Conservation (phyloP, 2,329 filamentous ascomycete species). For the Hortaea sp. region DNA sequence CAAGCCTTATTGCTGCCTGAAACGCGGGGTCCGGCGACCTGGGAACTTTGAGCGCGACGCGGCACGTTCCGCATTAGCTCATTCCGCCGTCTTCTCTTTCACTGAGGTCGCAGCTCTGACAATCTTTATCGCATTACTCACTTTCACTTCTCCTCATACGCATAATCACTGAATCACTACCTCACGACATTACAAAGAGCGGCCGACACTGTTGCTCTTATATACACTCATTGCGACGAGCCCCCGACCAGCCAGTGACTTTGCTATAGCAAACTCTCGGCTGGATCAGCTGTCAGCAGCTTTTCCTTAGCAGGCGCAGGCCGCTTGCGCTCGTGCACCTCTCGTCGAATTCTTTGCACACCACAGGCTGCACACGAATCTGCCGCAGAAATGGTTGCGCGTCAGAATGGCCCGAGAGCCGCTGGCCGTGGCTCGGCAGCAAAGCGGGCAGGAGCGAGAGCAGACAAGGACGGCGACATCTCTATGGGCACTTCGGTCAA, state of each 20-base stretch:
- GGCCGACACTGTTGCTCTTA: background rate
- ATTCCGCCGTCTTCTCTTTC: background rate
- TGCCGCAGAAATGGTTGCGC: conserved; percentile 8
- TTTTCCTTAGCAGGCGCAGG: background rate
- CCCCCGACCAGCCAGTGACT: background rate
- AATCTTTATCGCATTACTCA: background rate
- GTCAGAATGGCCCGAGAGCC: conserved; percentile 6
- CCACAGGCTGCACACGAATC: background rate
- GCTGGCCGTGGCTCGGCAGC: conserved; percentile 12
- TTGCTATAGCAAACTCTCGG: background rate
- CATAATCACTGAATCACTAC: background rate
- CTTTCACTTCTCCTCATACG: background rate
- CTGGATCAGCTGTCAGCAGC: background rate
- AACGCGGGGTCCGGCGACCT: background rate
- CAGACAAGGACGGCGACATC: conserved; percentile 53
- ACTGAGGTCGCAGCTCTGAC: background rate
- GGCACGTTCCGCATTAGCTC: background rate
- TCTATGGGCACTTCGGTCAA: conserved; percentile 43
- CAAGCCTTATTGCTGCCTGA: background rate
- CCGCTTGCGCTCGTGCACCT: background rate
- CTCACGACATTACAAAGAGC: background rate
- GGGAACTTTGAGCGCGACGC: background rate
- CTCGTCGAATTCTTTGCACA: background rate
- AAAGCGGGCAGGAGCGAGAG: conserved; percentile 8
- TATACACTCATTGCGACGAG: background rate